Evolutionary conservation across 768 basidiomycete genomes (phyloP).

Genomic region (Tulasnella sp.): DNA sequence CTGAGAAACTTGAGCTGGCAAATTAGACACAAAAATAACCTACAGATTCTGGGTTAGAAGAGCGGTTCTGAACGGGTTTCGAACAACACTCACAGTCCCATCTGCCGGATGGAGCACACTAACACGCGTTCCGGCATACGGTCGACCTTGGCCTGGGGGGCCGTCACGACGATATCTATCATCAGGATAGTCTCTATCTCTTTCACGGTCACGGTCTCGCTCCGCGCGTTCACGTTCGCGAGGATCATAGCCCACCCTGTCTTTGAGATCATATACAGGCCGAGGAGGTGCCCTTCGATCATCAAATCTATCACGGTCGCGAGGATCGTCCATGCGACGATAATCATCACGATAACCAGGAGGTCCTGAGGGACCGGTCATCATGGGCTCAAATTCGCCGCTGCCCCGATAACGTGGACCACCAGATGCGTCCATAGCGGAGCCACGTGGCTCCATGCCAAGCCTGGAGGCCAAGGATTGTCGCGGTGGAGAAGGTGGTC

Average conservation of each 20-base stretch:
- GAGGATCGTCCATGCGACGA: not conserved
- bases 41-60: not conserved
- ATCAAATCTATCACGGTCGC: not conserved
- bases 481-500: not conserved
- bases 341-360: conserved; percentile 1
- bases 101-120: not conserved
- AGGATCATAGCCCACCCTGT: not conserved
- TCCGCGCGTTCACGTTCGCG: conserved; percentile 6
- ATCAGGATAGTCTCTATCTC: conserved; percentile 2
- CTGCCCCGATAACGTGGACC: conserved; percentile 4
- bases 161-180: not conserved
- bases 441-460: not conserved
- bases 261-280: not conserved
- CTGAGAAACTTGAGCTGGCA: not conserved
- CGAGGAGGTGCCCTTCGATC: not conserved
- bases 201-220: conserved; percentile 7
- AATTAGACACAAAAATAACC: conserved; percentile 9
- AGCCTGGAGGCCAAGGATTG: not conserved
- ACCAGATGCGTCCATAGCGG: not conserved
- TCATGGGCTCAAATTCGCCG: not conserved
- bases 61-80: not conserved
- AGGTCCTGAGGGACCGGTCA: not conserved
- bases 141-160: not conserved
- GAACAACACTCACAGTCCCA: not conserved
- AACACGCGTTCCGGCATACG: not conserved